phyloP scores from a whole-genome alignment of 1,284 basidiomycete genomes.

The Cutaneotrichosporon sp. region DNA sequence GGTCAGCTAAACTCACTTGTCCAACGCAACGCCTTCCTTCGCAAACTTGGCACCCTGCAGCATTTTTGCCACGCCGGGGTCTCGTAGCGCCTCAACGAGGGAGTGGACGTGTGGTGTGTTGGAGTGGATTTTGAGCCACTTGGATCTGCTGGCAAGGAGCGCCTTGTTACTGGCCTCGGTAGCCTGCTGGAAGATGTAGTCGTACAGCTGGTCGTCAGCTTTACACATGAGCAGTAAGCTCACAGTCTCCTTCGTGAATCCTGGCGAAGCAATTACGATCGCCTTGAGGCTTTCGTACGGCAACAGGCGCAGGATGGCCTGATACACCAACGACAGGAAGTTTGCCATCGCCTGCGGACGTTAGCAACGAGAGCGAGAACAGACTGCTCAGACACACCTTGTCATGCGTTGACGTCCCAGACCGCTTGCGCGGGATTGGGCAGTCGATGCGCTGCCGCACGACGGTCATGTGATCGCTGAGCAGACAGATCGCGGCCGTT shows the following conservation, averaged over 20 bases:
- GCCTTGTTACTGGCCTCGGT: conserved; percentile 75
- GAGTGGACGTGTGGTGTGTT: conserved; percentile 94
- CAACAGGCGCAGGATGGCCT: conserved; percentile 82
- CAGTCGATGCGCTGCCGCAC: conserved; percentile 87
- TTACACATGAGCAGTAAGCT: conserved; percentile 8
- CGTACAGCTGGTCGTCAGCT: conserved; percentile 53
- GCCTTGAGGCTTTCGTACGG: conserved; percentile 76
- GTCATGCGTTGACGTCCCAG: conserved; percentile 75
- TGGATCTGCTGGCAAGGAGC: conserved; percentile 68
- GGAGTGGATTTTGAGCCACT: conserved; percentile 86
- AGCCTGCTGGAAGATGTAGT: conserved; percentile 79
- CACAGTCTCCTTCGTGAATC: conserved; percentile 88
- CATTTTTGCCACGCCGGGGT: conserved; percentile 67
- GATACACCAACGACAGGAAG: conserved; percentile 81
- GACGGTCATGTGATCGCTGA: conserved; percentile 95
- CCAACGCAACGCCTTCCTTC: conserved; percentile 81
- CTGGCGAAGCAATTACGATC: conserved; percentile 93
- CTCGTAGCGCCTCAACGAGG: conserved; percentile 87
- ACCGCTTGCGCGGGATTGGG: conserved; percentile 84
- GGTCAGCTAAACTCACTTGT: conserved; percentile 60
- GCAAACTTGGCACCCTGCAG: conserved; percentile 98
- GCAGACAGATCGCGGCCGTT: conserved; percentile 83
- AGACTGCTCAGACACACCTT: conserved; percentile 54
- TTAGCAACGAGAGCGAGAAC: no score
- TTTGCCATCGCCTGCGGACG: conserved; percentile 65